Base-by-base conservation (phyloP, 257 asterid species). In the Solanum etuberosum region DNA sequence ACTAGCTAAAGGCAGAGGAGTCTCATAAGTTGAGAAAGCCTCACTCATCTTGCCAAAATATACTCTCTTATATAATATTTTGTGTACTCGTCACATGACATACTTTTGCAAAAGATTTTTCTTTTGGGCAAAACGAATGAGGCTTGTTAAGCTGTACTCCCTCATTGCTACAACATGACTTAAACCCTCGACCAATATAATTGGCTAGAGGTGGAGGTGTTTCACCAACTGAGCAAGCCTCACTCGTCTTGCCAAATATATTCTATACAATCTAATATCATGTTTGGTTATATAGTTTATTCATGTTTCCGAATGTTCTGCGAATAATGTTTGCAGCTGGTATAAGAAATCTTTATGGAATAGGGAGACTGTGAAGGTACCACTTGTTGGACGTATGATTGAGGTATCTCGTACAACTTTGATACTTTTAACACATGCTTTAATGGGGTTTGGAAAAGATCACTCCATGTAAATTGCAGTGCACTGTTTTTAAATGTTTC, bases 381-480 rank as follows among this genome's bases (percentile, higher is more conserved):
- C 99, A 6, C 85, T 94, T 43, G 83, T 92, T 35, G 98, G 98
- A 42, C 92, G 93, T 71, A 7, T 93, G 83, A 72, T 57, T 5
- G 96, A 93, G 92, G 87, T 86, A 27, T 86, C 92, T 32, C 90
- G 92, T 73, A 88, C 95, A 85, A 95, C 91, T 1, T 92, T 97
- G 3, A 96, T 95, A 98, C 25, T 92, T 40, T 93, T 92, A 31
- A 93, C 95, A 89, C 98, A 95, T 92, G 97, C 92, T 84, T 63
- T 94, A 72, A 93, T 95, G 99, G 87, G 98, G 84, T 96, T 93
- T 72, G 98, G 97, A 16, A 96, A 94, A 91, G 96, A 95, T 87
- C 94, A 92, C 37, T 65, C 89, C 85, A 48, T n/a, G 86, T 90
- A 87, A 76, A 73, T 77, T 3, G 25, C 38, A 23, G 59, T 13